Base-by-base conservation (phyloP, 192 early-diverging fungal genomes). In the Linnemannia elongata region DNA sequence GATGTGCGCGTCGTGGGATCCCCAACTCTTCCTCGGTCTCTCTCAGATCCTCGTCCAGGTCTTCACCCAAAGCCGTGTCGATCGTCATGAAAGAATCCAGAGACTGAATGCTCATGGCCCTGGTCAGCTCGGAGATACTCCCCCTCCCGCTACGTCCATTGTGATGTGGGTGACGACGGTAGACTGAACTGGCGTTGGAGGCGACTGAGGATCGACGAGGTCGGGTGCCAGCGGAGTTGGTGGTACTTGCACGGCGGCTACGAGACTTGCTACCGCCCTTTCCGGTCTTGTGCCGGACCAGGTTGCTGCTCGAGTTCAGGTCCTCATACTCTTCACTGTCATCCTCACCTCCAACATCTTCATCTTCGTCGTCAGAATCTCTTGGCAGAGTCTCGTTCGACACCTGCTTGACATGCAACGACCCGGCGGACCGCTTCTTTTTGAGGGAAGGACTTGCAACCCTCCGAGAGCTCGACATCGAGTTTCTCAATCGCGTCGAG, bases 61-160 rank as follows among this genome's bases (percentile, higher is more conserved):
- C 74, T 1, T 73, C 66, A 18, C 72, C 33, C 30, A 78, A 66
- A n/a, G 71, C 35, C 0, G 79, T 49, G 6, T 60, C 79, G 15
- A 81, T 30, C 5, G 72, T 45, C 27, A 47, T 41, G 72, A 80
- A 39, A 0, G 79, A 81, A 7, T 75, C 72, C 45, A 81, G n/a
- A 5, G 63, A 66, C 36, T 66, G 36, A 30, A 44, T 20, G 8
- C 76, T 69, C 42, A 45, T 8, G 4, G 35, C 22, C n/a, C 39
- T 30, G 24, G 33, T 42, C n/a, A 63, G n/a, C 9, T 27, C 63
- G 0, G 63, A 12, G 13, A 77, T 30, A 41, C 42, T 42, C n/a
- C 39, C 44, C 22, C 41, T n/a, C n/a, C 72, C 72, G 27, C 72
- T 24, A 10, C 44, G 44, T 30, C 47, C 8, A 27, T 13, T 17